A percentile compares a stretch with the other conserved stretches of the same genome.
Conservation (phyloP, 2,329 filamentous ascomycete genomes). For the Stagonosporopsis cucurbitacearum region DNA sequence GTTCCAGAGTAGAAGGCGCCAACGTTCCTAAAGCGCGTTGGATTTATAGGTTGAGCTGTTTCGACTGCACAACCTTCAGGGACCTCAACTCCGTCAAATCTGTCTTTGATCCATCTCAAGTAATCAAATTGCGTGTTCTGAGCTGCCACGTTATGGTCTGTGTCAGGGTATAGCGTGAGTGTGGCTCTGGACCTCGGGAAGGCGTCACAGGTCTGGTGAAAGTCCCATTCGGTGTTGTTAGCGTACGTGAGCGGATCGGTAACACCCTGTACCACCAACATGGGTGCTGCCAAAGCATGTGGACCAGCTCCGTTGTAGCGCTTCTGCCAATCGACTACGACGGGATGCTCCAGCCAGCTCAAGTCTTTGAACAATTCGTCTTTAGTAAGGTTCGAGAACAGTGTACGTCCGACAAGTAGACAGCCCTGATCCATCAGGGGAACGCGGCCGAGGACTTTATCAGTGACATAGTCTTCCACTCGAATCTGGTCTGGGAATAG, state of each 20-base stretch:
- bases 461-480: conserved; percentile 28
- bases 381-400: conserved; percentile 25
- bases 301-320: conserved; percentile 31
- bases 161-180: conserved; percentile 26
- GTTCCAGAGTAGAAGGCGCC: conserved; percentile 10
- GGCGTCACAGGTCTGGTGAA: conserved; percentile 26
- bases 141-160: conserved; percentile 24
- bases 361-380: conserved; percentile 24
- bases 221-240: conserved; percentile 29
- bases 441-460: conserved; percentile 22
- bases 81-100: conserved; percentile 20
- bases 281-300: conserved; percentile 29
- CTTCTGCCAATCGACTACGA: conserved; percentile 29
- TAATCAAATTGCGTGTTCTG: conserved; percentile 16
- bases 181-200: conserved; percentile 20
- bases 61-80: conserved; percentile 13
- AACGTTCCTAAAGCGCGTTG: conserved; percentile 10
- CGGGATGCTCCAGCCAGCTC: conserved; percentile 26
- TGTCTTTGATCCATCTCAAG: conserved; percentile 23
- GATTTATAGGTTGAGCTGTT: conserved; percentile 16
- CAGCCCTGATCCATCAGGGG: conserved; percentile 28
- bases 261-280: conserved; percentile 29
- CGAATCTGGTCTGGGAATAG: conserved; percentile 21
- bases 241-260: conserved; percentile 23
- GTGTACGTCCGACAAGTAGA: conserved; percentile 17